Evolutionary conservation across 108 stramenopile species (phyloP).

Genomic region (Cyclotella cryptica): DNA sequence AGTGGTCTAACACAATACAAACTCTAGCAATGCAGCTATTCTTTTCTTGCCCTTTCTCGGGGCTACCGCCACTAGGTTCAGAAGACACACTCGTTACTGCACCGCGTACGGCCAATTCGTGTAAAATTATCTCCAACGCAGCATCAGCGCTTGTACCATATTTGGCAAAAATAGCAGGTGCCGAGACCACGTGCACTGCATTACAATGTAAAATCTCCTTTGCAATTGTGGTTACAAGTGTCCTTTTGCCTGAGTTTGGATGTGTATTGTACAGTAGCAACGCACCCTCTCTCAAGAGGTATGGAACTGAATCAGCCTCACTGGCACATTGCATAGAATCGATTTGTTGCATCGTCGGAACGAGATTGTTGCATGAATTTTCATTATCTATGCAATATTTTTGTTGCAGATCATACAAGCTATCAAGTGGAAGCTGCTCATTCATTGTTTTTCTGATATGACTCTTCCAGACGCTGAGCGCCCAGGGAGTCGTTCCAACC

Average conservation of each 20-base stretch:
- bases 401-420: slow-evolving; percentile 14
- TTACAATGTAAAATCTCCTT: slow-evolving; percentile 55
- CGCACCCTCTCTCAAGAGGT: slow-evolving; percentile 50
- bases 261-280: slow-evolving; percentile 46
- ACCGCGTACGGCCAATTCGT: slow-evolving; percentile 61
- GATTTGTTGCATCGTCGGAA: background rate
- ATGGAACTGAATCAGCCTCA: slow-evolving; percentile 25
- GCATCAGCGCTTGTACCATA: slow-evolving; percentile 80
- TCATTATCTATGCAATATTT: background rate
- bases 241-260: slow-evolving; percentile 66
- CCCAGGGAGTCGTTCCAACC: slow-evolving; percentile 37
- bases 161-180: slow-evolving; percentile 71
- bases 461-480: slow-evolving; percentile 28
- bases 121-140: slow-evolving; percentile 74
- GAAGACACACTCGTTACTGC: slow-evolving; percentile 46
- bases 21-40: slow-evolving; percentile 15
- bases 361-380: background rate
- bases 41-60: background rate
- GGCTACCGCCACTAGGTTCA: background rate
- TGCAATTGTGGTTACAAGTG: slow-evolving; percentile 69
- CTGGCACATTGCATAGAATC: background rate
- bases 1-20: slow-evolving; percentile 80
- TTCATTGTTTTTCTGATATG: slow-evolving; percentile 6
- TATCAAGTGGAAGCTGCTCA: slow-evolving; percentile 21
- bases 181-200: slow-evolving; percentile 64